Conservation (phyloP, 73 alveolate species). For the Paramecium sonneborni region DNA sequence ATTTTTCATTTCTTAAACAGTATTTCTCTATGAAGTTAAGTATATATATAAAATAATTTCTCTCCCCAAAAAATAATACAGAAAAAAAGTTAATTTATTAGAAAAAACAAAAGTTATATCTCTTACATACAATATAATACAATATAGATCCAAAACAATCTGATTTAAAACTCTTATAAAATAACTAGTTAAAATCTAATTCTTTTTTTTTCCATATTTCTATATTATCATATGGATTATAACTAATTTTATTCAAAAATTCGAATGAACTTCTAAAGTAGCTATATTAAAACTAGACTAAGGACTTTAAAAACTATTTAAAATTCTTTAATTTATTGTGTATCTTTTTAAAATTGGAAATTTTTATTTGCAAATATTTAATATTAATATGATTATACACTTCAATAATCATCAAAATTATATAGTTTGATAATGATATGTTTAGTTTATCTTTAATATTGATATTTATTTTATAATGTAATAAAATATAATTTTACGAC, state of each 20-base stretch:
- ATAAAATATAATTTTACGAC: neutral
- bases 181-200: slow-evolving; percentile 30
- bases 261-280: too few relatives aligned
- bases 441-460: neutral
- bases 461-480: neutral
- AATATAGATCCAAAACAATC: neutral
- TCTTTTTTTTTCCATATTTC: too few relatives aligned
- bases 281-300: too few relatives aligned
- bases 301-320: too few relatives aligned
- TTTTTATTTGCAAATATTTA: too few relatives aligned
- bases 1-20: neutral
- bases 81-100: slow-evolving; percentile 15
- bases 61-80: slow-evolving; percentile 39
- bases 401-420: too few relatives aligned
- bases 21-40: neutral
- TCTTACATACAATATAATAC: slow-evolving; percentile 33
- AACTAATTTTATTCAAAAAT: too few relatives aligned
- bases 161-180: neutral
- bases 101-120: neutral
- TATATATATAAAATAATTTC: slow-evolving; percentile 14
- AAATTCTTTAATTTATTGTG: too few relatives aligned
- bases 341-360: too few relatives aligned
- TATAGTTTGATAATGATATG: neutral
- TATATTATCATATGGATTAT: too few relatives aligned
- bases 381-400: too few relatives aligned